These are phyloP conservation scores for Oryza nivara DNA, from an alignment of 176 grass and related monocot species.

Conservation along the genomic window DNA sequence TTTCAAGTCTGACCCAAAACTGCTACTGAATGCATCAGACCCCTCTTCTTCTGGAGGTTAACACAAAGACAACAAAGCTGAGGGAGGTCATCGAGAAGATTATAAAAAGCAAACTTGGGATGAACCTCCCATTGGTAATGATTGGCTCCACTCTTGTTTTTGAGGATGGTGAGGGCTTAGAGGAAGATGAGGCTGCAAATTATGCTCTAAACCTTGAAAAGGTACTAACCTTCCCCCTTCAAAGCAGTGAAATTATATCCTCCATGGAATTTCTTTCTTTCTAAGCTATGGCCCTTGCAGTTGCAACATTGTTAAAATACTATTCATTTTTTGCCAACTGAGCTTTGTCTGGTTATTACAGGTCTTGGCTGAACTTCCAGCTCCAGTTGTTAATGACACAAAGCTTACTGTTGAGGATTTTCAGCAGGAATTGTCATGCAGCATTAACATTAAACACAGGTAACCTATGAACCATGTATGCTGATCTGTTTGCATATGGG, in stretches of 20 bases:
- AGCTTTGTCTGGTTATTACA: constrained; percentile 38
- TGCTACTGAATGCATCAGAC: constrained; percentile 61
- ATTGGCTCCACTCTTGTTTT: constrained; percentile 73
- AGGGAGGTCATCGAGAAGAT: constrained; percentile 87
- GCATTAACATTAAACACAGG: constrained; percentile 99
- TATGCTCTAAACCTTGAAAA: constrained; percentile 92
- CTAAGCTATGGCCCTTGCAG: neutral
- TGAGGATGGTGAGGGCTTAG: constrained; percentile 92
- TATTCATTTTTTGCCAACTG: constrained; percentile 28
- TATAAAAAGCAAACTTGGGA: constrained; percentile 90
- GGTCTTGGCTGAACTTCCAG: constrained; percentile 81
- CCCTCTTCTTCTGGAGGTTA: constrained; percentile 80
- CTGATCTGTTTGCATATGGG: neutral
- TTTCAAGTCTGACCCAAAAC: constrained; percentile 23
- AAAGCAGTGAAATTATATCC: neutral
- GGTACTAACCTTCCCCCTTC: constrained; percentile 47
- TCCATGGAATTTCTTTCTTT: constrained; percentile 7
- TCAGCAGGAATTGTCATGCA: constrained; percentile 85
- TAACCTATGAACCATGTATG: constrained; percentile 10
- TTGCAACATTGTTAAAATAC: neutral
- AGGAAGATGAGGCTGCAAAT: constrained; percentile 64
- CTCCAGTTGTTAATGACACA: constrained; percentile 81
- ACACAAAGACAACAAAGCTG: constrained; percentile 79
- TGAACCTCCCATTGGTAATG: constrained; percentile 93
- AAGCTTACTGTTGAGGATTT: constrained; percentile 91